Evolutionary conservation across 2,329 filamentous ascomycete species (phyloP).

Genomic region (Botrytis cinerea): DNA sequence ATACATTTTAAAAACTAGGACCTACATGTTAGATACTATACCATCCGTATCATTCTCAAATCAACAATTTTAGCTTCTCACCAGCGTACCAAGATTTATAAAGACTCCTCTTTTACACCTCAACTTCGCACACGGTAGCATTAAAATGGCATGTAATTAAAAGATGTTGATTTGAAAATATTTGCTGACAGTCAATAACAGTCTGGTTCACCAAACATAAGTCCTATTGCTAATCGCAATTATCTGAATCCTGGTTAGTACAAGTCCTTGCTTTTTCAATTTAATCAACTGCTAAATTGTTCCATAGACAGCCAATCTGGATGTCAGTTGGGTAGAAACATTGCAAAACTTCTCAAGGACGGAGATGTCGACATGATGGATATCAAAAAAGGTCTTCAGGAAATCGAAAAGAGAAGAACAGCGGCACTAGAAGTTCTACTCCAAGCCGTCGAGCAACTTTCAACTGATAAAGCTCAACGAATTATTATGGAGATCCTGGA

Average conservation of each 20-base stretch:
- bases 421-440: accelerated
- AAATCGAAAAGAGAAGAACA: not conserved
- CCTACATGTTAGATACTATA: too few species aligned
- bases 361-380: not conserved
- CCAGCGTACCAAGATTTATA: too few species aligned
- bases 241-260: not conserved
- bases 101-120: too few species aligned
- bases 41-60: too few species aligned
- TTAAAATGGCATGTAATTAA: not conserved
- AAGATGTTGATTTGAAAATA: accelerated
- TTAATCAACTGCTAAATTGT: accelerated
- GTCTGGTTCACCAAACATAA: accelerated
- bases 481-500: accelerated
- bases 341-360: not conserved
- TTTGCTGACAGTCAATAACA: not conserved
- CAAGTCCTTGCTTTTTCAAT: accelerated
- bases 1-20: too few species aligned
- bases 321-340: not conserved
- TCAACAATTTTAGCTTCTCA: too few species aligned
- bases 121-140: too few species aligned
- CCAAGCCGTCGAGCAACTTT: accelerated
- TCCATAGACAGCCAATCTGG: accelerated
- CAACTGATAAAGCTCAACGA: accelerated
- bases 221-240: accelerated
- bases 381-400: not conserved